Percentiles rank a stretch among this genome's conserved stretches.
phyloP scores from a whole-genome alignment of 2,329 filamentous ascomycete species.

The Sclerotinia subarctica region DNA sequence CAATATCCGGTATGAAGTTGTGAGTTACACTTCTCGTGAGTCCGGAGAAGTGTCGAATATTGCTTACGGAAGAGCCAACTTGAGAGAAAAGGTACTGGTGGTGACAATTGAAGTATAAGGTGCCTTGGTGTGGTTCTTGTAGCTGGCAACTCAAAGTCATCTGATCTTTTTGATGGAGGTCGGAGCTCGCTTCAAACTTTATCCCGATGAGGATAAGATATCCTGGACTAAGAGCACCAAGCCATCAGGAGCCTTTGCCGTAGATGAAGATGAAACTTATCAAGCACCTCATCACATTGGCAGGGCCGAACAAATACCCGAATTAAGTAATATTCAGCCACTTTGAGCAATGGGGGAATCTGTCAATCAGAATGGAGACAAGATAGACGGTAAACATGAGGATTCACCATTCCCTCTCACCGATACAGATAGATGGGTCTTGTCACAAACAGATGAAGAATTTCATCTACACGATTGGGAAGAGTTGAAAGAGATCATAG shows the following conservation, averaged over 20 bases:
- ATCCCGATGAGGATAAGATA: slow-evolving; percentile 18
- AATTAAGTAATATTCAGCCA: slow-evolving; percentile 20
- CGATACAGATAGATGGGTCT: slow-evolving; percentile 54
- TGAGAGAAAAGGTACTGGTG: neutral
- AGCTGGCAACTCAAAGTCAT: neutral
- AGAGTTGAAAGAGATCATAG: slow-evolving; percentile 64
- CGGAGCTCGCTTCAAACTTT: slow-evolving; percentile 16
- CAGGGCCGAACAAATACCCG: slow-evolving; percentile 19
- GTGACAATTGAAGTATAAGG: neutral
- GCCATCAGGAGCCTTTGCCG: neutral
- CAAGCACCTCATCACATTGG: slow-evolving; percentile 8
- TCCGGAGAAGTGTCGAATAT: neutral
- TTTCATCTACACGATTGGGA: slow-evolving; percentile 73
- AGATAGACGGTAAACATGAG: slow-evolving; percentile 9
- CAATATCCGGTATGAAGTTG: neutral
- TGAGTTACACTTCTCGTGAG: neutral
- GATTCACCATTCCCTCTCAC: slow-evolving; percentile 56
- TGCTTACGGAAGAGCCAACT: neutral
- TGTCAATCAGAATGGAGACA: slow-evolving; percentile 1
- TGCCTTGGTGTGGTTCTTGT: neutral
- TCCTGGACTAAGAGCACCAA: neutral
- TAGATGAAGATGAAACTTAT: neutral
- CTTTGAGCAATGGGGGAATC: slow-evolving; percentile 10
- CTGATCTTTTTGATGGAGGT: slow-evolving; percentile 17
- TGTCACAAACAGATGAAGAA: slow-evolving; percentile 64